phyloP scores from a whole-genome alignment of 345 rosid species.

The Gossypium longicalyx region DNA sequence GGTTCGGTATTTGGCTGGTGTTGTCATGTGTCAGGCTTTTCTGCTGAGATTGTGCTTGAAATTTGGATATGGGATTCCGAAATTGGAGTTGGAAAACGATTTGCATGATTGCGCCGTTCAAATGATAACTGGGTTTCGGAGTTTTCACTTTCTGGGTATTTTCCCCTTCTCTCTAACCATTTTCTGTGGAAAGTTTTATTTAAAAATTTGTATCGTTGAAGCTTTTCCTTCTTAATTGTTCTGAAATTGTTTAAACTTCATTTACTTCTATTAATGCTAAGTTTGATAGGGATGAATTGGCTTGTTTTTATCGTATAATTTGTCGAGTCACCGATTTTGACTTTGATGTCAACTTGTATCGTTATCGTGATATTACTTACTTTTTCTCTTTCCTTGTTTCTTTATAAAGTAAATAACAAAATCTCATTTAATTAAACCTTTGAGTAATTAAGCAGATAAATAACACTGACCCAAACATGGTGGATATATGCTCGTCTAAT shows the following conservation, averaged over 20 bases:
- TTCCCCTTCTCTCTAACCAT: neutral
- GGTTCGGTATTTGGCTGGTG: conserved; percentile 56
- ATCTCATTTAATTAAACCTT: neutral
- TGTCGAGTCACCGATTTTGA: neutral
- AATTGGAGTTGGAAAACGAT: conserved; percentile 40
- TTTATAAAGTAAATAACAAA: neutral
- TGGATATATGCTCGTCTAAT: neutral
- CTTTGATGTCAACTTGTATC: neutral
- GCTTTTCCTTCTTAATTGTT: neutral
- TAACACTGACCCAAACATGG: neutral
- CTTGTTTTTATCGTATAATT: neutral
- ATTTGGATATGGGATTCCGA: conserved; percentile 28
- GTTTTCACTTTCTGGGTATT: conserved; percentile 56
- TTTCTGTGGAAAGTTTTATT: neutral
- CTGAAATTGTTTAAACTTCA: neutral
- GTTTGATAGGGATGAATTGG: neutral
- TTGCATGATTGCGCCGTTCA: conserved; percentile 30
- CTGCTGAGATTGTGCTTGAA: conserved; percentile 56
- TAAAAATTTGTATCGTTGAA: neutral
- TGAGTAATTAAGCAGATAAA: neutral
- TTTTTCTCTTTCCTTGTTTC: neutral
- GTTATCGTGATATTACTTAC: neutral
- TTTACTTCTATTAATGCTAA: neutral
- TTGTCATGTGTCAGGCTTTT: conserved; percentile 59
- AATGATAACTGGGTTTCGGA: conserved; percentile 42